These are phyloP conservation scores for Rhizopogon rudus DNA, from an alignment of 768 basidiomycete species.

Conservation along the genomic window DNA sequence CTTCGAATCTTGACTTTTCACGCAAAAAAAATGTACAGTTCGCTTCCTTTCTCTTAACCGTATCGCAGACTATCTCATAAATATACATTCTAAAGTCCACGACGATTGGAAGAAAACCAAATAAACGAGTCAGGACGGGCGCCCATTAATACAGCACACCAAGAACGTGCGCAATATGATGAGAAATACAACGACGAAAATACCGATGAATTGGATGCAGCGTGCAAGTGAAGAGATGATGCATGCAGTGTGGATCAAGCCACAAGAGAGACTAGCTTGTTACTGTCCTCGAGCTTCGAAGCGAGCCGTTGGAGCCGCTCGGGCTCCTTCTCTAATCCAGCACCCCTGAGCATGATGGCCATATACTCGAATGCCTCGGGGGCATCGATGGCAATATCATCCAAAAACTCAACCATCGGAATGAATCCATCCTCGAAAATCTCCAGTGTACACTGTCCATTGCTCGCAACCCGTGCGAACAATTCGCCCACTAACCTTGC, in stretches of 20 bases:
- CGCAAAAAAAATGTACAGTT: too few relatives aligned
- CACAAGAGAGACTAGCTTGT: constrained; percentile 54
- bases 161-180: constrained; percentile 18
- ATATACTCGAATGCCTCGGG: constrained; percentile 79
- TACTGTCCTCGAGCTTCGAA: constrained; percentile 55
- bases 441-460: constrained; percentile 51
- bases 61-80: too few relatives aligned
- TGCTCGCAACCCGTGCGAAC: constrained; percentile 57
- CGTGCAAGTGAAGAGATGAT: constrained; percentile 7
- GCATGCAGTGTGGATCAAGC: not conserved
- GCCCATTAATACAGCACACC: constrained; percentile 22
- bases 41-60: too few relatives aligned
- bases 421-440: constrained; percentile 74
- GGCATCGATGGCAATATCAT: constrained; percentile 87
- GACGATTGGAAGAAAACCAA: too few relatives aligned
- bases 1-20: too few relatives aligned
- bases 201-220: constrained; percentile 6
- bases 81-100: too few relatives aligned
- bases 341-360: constrained; percentile 69
- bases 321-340: constrained; percentile 53
- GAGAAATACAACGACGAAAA: constrained; percentile 12
- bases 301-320: constrained; percentile 52
- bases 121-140: too few relatives aligned
- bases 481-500: constrained; percentile 74
- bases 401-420: constrained; percentile 68